Evolutionary conservation across 768 basidiomycete genomes (phyloP).

Genomic region (Lactarius psammicola): DNA sequence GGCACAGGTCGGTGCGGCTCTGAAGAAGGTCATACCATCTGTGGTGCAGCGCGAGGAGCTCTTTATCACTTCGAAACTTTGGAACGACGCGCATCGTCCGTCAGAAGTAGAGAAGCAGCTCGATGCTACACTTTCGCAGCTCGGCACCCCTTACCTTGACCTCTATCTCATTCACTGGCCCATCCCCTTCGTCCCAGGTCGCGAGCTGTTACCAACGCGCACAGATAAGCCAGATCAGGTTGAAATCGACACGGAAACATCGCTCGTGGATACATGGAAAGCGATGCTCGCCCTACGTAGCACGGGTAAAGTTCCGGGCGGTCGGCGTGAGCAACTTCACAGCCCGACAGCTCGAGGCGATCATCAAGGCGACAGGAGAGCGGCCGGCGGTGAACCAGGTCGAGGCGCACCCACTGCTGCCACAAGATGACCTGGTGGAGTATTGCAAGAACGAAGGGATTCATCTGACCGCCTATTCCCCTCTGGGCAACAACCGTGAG

Average conservation of each 20-base stretch:
- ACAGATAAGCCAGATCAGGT: constrained; percentile 45
- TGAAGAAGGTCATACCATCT: constrained; percentile 73
- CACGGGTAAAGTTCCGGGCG: constrained; percentile 64
- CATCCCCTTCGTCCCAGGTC: constrained; percentile 58
- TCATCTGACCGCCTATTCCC: constrained; percentile 66
- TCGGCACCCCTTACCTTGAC: constrained; percentile 76
- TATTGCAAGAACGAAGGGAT: constrained; percentile 71
- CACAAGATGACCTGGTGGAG: constrained; percentile 67
- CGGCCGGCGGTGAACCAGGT: constrained; percentile 79
- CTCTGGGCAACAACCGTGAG: constrained; percentile 79
- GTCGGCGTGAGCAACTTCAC: constrained; percentile 87
- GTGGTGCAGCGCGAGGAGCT: constrained; percentile 80
- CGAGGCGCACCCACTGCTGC: constrained; percentile 78
- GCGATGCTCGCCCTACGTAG: constrained; percentile 70
- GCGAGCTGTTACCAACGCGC: constrained; percentile 52
- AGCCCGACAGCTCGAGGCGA: constrained; percentile 58
- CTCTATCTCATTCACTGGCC: constrained; percentile 85
- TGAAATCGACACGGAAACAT: constrained; percentile 55
- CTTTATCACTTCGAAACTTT: constrained; percentile 80
- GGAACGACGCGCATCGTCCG: constrained; percentile 73
- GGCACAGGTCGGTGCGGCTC: constrained; percentile 55
- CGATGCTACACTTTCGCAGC: constrained; percentile 69
- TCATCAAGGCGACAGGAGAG: constrained; percentile 68
- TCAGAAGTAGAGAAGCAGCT: constrained; percentile 69
- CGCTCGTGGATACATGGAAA: constrained; percentile 80